Evolutionary conservation across 2,329 filamentous ascomycete genomes (phyloP).

Genomic region (Sclerotinia spermophila): DNA sequence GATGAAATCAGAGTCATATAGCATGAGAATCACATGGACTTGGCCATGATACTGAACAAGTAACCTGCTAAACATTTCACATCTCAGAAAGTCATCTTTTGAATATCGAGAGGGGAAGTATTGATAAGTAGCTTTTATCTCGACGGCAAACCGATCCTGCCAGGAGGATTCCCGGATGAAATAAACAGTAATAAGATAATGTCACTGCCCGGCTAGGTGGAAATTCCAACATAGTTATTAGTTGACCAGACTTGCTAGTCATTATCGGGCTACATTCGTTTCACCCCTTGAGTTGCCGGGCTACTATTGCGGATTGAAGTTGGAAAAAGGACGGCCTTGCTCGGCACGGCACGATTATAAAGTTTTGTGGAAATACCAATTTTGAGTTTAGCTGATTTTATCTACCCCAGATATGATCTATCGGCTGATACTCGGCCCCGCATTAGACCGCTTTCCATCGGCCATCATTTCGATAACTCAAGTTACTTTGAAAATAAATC

Average conservation of each 20-base stretch:
- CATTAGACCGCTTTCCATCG: neutral
- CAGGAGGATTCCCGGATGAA: no score
- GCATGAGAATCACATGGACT: no score
- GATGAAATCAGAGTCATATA: no score
- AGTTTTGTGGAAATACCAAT: neutral
- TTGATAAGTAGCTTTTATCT: no score
- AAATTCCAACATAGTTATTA: neutral
- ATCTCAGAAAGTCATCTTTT: no score
- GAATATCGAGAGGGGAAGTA: no score
- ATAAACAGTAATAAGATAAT: conserved; percentile 30
- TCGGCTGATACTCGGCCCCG: neutral
- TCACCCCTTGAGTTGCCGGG: neutral
- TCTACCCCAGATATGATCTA: neutral
- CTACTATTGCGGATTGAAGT: neutral
- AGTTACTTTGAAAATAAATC: neutral
- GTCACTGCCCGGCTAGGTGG: neutral
- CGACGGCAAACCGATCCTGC: no score
- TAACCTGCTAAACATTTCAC: no score
- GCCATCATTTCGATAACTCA: neutral
- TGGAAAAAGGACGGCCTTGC: neutral
- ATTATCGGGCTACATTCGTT: neutral
- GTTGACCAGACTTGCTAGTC: neutral
- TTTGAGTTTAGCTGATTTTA: neutral
- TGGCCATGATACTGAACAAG: no score
- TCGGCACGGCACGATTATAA: neutral